Base-by-base conservation (phyloP, 805 yeast species). In the Phaffomyces opuntiae region DNA sequence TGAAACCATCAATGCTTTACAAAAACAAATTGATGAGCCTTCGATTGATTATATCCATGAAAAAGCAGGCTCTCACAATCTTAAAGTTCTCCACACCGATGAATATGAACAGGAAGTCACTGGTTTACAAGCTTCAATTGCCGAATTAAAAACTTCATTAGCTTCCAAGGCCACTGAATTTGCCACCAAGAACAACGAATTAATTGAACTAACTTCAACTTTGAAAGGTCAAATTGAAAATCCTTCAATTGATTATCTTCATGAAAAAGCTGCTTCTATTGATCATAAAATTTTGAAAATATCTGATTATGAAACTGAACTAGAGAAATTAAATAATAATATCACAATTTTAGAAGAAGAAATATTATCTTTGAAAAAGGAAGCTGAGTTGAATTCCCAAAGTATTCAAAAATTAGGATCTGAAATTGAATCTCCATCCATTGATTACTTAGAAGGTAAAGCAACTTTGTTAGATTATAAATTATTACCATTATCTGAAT, bases 181-280 rank as follows among this genome's bases (percentile, higher is more conserved):
- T 12, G 13, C 31, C 13, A 29, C 31, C 31, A 29, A 29, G 7
- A 29, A 29, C 31, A 29, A 29, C 11, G 31, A 29, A 29, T 11
- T 29, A 29, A 9, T 13, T 29, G 31, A 29, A 29, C 13, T 29
- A 29, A 13, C 13, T 13, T 29, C 31, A 29, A 29, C 31, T 29
- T 29, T 29, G 2, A 11, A 29, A 29, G 12, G 14, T 29, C 11
- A 29, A 45, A 25, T 55, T 12, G 51, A 47, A 7, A 44, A 48
- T 5, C 76, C 78, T 7, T 57, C 65, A n/a, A 46, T 53, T 16
- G 68, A 60, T 1, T 56, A 54, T 38, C 43, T 66, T 17, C 49
- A 45, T 29, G 31, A 29, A 29, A 38, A 60, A 40, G 64, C 72
- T 9, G 24, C 37, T 5, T 12, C 25, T 21, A 13, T n/a, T 16